A percentile compares a stretch with the other conserved stretches of the same genome.
Evolutionary conservation across 2,329 filamentous ascomycete genomes (phyloP).

Genomic region (Ceratocystis variospora): DNA sequence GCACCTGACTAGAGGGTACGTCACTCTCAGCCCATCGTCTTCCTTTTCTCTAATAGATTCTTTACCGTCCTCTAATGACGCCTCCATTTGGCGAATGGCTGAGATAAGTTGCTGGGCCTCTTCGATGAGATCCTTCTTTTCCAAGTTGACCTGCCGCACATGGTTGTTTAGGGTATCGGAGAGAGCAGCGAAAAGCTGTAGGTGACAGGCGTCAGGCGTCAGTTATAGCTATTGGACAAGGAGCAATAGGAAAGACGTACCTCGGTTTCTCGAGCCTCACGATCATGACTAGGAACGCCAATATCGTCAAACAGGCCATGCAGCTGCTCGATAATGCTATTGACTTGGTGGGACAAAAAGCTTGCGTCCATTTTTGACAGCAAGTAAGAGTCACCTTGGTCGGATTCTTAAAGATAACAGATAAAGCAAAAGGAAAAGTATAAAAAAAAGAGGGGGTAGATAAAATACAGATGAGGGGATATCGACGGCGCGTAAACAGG

Average conservation of each 20-base stretch:
- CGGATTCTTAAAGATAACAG: background rate
- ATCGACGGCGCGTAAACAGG: background rate
- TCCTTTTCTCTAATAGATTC: constrained; percentile 51
- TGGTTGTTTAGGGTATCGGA: constrained; percentile 88
- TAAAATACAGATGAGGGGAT: constrained; percentile 4
- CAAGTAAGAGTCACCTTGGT: background rate
- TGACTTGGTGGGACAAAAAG: constrained; percentile 89
- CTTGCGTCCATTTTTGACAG: constrained; percentile 63
- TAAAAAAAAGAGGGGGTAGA: constrained; percentile 1
- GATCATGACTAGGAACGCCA: constrained; percentile 83
- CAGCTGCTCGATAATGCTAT: constrained; percentile 80
- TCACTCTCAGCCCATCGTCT: constrained; percentile 58
- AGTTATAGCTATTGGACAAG: background rate
- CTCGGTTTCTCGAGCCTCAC: constrained; percentile 78
- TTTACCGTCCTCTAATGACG: constrained; percentile 66
- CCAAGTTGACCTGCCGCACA: constrained; percentile 65
- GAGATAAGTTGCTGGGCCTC: constrained; percentile 77
- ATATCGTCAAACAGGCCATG: constrained; percentile 96
- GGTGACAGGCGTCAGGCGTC: constrained; percentile 5
- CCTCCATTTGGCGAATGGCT: constrained; percentile 84
- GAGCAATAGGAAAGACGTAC: constrained; percentile 34
- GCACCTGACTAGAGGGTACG: constrained; percentile 70
- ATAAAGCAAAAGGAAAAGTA: background rate
- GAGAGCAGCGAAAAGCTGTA: constrained; percentile 74
- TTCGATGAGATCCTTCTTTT: constrained; percentile 83